Evolutionary conservation across 495 filamentous ascomycete species (phyloP), one percentile per base, ranked within the genome.

Genomic region (Chaetomidium leptoderma): DNA sequence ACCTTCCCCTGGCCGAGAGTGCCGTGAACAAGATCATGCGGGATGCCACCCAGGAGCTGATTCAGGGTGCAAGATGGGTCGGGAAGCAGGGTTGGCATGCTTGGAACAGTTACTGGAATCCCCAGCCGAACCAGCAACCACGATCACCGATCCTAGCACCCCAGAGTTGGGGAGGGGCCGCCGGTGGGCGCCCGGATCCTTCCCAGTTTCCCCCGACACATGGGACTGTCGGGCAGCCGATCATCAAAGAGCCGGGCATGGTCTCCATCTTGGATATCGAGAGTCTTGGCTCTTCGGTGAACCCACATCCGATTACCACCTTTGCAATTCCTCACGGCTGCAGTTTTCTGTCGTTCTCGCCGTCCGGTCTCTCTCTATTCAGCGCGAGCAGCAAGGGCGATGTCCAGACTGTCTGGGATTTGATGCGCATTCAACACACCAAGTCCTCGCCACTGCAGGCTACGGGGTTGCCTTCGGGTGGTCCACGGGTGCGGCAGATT

Each of bases 361-460:
- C 93, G 0, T 87, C 82, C 44, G 92, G 92, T 2, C 72, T 96
- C 3, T 83, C 84, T 67, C 75, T 98, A 10, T 83, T 98, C 59
- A 97, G 89, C 1, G 92, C 89, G 17, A 97, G 88, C 69, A 87
- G 82, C 63, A 97, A 96, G 62, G 93, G 93, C 10, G 93, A 98
- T 65, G 83, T 93, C 5, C 86, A 95, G 69, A 89, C 87, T 57
- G 84, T 97, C 2, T 98, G 93, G 93, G 90, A 96, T 72, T 73
- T 97, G 50, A 87, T 92, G 84, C 87, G 88, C 21, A 80, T 84
- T 24, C 79, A 83, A 56, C 68, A 79, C 62, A 78, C 78, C 30
- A 81, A 79, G 52, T 75, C 78, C 6, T 77, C 78, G 11, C 66
- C 77, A 59, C 61, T 83, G 53, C 76, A 81, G 68, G 66, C 69